Evolutionary conservation across 2,329 filamentous ascomycete genomes (phyloP).

Genomic region (Chrysoporthe cubensis): DNA sequence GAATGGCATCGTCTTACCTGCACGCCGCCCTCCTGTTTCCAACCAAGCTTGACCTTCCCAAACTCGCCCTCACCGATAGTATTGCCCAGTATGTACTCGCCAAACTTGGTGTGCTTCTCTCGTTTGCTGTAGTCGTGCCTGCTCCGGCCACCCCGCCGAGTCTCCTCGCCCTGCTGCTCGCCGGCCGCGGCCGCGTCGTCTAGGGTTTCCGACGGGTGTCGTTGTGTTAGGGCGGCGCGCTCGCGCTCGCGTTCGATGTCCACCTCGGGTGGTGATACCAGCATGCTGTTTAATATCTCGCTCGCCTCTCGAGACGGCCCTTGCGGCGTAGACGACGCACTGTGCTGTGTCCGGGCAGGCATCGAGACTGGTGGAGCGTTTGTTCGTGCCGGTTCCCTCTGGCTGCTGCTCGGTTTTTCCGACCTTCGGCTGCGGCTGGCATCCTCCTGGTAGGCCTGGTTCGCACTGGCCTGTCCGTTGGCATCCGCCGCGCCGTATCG

Average conservation of each 20-base stretch:
- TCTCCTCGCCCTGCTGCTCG: constrained; percentile 46
- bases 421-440: constrained; percentile 44
- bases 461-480: constrained; percentile 41
- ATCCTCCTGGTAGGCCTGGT: constrained; percentile 38
- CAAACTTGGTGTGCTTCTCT: constrained; percentile 85
- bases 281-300: constrained; percentile 75
- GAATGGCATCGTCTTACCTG: constrained; percentile 56
- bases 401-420: constrained; percentile 44
- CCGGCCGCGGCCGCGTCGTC: constrained; percentile 51
- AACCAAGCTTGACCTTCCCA: constrained; percentile 97
- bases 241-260: constrained; percentile 74
- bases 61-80: constrained; percentile 98
- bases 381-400: constrained; percentile 42
- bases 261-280: constrained; percentile 75
- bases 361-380: constrained; percentile 42
- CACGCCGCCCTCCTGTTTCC: constrained; percentile 93
- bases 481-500: constrained; percentile 35
- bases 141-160: constrained; percentile 55
- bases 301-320: constrained; percentile 75
- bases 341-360: constrained; percentile 49
- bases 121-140: constrained; percentile 63
- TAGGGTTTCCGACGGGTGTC: constrained; percentile 43
- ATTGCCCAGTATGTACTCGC: constrained; percentile 93
- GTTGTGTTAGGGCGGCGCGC: constrained; percentile 65
- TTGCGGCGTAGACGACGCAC: constrained; percentile 57